Conservation (phyloP, 495 filamentous ascomycete species). For the Aspergillus nanangensis region DNA sequence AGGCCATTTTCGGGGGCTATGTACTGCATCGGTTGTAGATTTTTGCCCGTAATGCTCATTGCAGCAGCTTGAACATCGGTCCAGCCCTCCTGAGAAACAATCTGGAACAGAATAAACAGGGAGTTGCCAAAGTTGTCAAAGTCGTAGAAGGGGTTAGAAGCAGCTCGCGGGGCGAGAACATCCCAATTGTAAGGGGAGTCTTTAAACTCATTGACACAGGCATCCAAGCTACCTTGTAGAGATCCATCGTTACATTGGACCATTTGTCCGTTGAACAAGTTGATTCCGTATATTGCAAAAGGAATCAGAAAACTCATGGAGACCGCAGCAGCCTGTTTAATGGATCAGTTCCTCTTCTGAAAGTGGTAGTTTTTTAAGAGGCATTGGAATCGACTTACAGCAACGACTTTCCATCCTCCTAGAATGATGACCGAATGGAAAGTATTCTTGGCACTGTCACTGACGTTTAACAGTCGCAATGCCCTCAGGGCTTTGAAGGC, state of each 20-base stretch:
- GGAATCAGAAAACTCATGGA: conserved; percentile 92
- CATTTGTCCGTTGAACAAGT: conserved; percentile 85
- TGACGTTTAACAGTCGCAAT: conserved; percentile 87
- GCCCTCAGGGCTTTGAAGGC: conserved; percentile 98
- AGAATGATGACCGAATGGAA: conserved; percentile 95
- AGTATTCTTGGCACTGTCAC: conserved; percentile 90
- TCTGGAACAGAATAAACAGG: conserved; percentile 95
- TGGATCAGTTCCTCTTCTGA: conserved; percentile 6
- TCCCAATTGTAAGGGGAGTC: conserved; percentile 77
- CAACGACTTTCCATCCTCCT: conserved; percentile 86
- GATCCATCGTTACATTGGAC: conserved; percentile 70
- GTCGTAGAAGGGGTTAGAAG: conserved; percentile 76
- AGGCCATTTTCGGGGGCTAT: conserved; percentile 78
- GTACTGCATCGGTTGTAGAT: conserved; percentile 61
- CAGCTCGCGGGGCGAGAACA: conserved; percentile 75
- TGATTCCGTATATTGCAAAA: conserved; percentile 92
- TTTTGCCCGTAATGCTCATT: conserved; percentile 75
- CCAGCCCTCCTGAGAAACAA: conserved; percentile 99
- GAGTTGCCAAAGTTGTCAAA: conserved; percentile 94
- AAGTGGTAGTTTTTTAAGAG: too few relatives aligned
- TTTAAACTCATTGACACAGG: conserved; percentile 76
- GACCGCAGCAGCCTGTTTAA: conserved; percentile 70
- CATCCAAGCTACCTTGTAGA: conserved; percentile 50
- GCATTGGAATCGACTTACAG: conserved; percentile 35
- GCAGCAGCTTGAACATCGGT: conserved; percentile 81